Conservation (phyloP, 768 basidiomycete species). For the Mycena rosella region DNA sequence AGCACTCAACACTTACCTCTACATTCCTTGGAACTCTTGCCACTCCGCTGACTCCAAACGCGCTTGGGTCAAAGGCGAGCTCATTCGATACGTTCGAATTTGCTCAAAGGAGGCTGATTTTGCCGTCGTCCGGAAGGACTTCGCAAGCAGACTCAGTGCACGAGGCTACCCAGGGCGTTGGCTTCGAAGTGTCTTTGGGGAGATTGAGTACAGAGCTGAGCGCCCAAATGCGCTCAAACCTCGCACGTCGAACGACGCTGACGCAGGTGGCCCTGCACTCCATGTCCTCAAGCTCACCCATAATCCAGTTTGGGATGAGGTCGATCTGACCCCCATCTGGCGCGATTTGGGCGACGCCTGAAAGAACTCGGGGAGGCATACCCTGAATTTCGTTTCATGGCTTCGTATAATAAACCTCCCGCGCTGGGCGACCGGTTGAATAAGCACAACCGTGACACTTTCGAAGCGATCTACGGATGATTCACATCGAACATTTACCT, state of each 20-base stretch:
- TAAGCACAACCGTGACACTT: slow-evolving; percentile 12
- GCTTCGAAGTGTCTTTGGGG: no score
- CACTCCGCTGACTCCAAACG: no score
- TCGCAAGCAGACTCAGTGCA: no score
- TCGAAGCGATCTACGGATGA: not conserved
- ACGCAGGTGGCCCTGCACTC: not conserved
- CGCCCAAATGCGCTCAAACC: slow-evolving; percentile 18
- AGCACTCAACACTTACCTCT: slow-evolving; percentile 27
- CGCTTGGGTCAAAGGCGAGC: no score
- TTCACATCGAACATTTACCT: slow-evolving; percentile 15
- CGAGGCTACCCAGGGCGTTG: no score
- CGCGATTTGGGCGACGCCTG: slow-evolving; percentile 17
- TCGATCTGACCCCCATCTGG: slow-evolving; percentile 18
- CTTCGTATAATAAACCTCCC: slow-evolving; percentile 21
- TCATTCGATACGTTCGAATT: no score
- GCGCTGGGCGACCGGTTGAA: slow-evolving; percentile 27
- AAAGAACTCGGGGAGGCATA: slow-evolving; percentile 19
- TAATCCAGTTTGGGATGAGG: slow-evolving; percentile 23
- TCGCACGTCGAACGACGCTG: not conserved
- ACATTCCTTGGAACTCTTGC: no score
- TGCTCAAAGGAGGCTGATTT: no score
- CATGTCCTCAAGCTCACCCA: slow-evolving; percentile 34
- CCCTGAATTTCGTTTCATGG: slow-evolving; percentile 22
- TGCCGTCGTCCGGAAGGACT: no score
- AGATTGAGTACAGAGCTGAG: no score